Conservation (phyloP, 2,329 filamentous ascomycete species). For the Neurospora sp. region DNA sequence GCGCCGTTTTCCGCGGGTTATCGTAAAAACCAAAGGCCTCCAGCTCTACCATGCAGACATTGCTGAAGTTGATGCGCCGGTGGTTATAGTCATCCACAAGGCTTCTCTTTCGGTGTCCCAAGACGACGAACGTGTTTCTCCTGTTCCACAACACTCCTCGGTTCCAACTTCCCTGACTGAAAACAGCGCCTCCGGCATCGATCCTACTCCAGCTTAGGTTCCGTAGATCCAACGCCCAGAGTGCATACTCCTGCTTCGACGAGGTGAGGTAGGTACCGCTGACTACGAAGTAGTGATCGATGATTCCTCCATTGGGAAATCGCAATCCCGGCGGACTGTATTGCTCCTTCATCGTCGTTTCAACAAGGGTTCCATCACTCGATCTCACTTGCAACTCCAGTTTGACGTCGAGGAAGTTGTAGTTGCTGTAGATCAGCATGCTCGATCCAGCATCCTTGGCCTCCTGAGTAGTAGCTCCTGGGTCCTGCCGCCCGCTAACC, state of each 20-base stretch:
- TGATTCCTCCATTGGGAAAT: slow-evolving; percentile 91
- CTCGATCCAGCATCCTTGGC: slow-evolving; percentile 50
- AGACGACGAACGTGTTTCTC: slow-evolving; percentile 88
- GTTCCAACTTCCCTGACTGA: slow-evolving; percentile 97
- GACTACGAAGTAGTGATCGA: slow-evolving; percentile 93
- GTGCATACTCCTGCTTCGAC: slow-evolving; percentile 93
- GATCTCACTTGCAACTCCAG: slow-evolving; percentile 83
- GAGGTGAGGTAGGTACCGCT: slow-evolving; percentile 96
- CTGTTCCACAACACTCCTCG: slow-evolving; percentile 87
- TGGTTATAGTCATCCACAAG: slow-evolving; percentile 98
- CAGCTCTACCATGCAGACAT: slow-evolving; percentile 92
- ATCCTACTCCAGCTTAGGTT: slow-evolving; percentile 92
- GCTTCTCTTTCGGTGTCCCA: slow-evolving; percentile 87
- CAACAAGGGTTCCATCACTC: slow-evolving; percentile 72
- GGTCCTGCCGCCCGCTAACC: slow-evolving; percentile 30
- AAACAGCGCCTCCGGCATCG: slow-evolving; percentile 87
- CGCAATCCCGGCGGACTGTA: slow-evolving; percentile 86
- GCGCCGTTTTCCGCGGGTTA: slow-evolving; percentile 71
- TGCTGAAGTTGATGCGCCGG: slow-evolving; percentile 91
- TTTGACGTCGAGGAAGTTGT: slow-evolving; percentile 97
- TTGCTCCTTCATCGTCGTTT: slow-evolving; percentile 79
- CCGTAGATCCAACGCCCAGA: slow-evolving; percentile 87
- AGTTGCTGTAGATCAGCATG: slow-evolving; percentile 98
- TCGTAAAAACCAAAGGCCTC: slow-evolving; percentile 97
- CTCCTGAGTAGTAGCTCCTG: slow-evolving; percentile 41